Conservation (phyloP, 768 basidiomycete genomes). For the Saitozyma podzolica region DNA sequence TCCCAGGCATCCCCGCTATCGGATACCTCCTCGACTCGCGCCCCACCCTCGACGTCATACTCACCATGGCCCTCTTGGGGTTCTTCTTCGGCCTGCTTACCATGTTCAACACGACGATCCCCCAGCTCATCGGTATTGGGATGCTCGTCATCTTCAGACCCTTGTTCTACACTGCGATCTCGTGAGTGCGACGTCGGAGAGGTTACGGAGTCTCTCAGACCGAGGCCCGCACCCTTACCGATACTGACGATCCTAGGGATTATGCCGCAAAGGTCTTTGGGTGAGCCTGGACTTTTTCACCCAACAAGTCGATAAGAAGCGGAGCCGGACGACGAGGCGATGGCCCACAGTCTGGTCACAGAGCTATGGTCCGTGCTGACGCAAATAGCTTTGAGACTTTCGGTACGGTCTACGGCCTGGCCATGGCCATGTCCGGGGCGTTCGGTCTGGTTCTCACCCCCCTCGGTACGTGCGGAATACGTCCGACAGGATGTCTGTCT, state of each 20-base stretch:
- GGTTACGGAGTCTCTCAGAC: no score
- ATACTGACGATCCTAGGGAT: conserved; percentile 13
- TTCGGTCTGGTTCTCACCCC: conserved; percentile 52
- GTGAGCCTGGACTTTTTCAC: neutral
- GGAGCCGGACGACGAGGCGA: neutral
- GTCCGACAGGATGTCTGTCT: neutral
- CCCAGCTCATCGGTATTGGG: conserved; percentile 47
- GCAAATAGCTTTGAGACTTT: conserved; percentile 48
- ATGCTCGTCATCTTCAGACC: conserved; percentile 49
- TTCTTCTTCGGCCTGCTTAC: conserved; percentile 23
- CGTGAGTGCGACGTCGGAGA: neutral
- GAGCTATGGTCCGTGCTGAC: neutral
- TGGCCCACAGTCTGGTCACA: no score
- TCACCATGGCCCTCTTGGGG: conserved; percentile 30
- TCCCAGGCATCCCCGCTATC: conserved; percentile 38
- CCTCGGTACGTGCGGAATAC: conserved; percentile 30
- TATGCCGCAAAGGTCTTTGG: conserved; percentile 38
- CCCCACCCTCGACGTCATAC: conserved; percentile 28
- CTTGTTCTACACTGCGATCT: conserved; percentile 51
- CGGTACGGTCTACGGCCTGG: conserved; percentile 52
- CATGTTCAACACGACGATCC: conserved; percentile 26
- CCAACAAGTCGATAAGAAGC: no score
- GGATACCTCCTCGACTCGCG: conserved; percentile 42
- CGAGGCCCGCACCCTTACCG: no score
- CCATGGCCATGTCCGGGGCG: conserved; percentile 51